These are phyloP conservation scores for Trypanosoma conorhini DNA, from an alignment of 208 protist species.

Conservation along the genomic window DNA sequence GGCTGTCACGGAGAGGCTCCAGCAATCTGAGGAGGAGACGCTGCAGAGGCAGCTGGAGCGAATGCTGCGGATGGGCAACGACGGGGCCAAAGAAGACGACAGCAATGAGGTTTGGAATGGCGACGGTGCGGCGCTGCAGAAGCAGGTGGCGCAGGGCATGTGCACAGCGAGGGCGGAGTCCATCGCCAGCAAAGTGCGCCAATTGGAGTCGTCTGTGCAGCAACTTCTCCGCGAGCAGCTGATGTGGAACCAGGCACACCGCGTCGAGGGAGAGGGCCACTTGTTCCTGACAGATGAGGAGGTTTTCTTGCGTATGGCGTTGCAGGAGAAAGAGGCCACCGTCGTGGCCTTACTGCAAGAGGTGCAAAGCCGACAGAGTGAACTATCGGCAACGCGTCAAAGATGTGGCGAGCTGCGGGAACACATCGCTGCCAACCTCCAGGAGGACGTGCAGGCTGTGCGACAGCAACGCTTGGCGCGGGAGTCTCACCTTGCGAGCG, in stretches of 20 bases:
- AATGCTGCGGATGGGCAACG: slow-evolving; percentile 29
- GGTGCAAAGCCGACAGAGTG: slow-evolving; percentile 27
- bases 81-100: slow-evolving; percentile 1
- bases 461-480: slow-evolving; percentile 44
- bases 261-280: slow-evolving; percentile 17
- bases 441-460: slow-evolving; percentile 42
- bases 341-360: slow-evolving; percentile 27
- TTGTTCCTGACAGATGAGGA: slow-evolving; percentile 25
- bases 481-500: slow-evolving; percentile 42
- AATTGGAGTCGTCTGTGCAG: slow-evolving; percentile 27
- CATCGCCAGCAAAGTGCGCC: slow-evolving; percentile 14
- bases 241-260: slow-evolving; percentile 9
- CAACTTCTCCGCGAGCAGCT: slow-evolving; percentile 19
- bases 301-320: slow-evolving; percentile 28
- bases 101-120: slow-evolving; percentile 14
- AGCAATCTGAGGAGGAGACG: slow-evolving; percentile 37
- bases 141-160: slow-evolving; percentile 24
- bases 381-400: slow-evolving; percentile 15
- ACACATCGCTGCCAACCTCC: slow-evolving; percentile 21
- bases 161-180: slow-evolving; percentile 27
- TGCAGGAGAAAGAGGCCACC: slow-evolving; percentile 46
- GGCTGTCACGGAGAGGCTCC: slow-evolving; percentile 41
- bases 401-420: slow-evolving; percentile 33
- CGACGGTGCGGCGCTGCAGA: slow-evolving; percentile 12
- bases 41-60: slow-evolving; percentile 44